Base-by-base conservation (phyloP, 2,329 filamentous ascomycete species). In the Emmonsiellopsis sp. region DNA sequence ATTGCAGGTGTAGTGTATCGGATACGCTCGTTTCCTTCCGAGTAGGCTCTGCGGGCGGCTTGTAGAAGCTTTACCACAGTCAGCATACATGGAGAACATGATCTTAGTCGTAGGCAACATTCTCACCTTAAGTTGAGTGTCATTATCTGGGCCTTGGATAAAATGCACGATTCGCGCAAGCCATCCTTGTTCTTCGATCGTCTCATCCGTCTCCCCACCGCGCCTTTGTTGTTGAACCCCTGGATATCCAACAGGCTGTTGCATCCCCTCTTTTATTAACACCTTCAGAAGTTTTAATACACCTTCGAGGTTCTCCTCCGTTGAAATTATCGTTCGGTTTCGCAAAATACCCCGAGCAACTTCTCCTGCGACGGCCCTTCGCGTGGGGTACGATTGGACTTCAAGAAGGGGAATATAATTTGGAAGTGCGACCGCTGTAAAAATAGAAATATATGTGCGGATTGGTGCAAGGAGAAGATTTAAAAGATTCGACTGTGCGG, bases 171-270 rank as follows among this genome's bases (percentile, higher is more conserved):
- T 85, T 61, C 93, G 82, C 37, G 93, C 93, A 52, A 98, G 78
- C 90, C 90, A 96, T 50, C 93, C 93, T 75, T 98, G 93, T 72
- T 98, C 93, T 71, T 98, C 92, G 64, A 97, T 84, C 0, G 92
- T 97, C 74, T 98, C 94, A 57, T 98, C 93, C 0, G 93, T 97
- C 74, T 98, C 94, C 46, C 81, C 76, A 17, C 82, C 81, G 57
- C 89, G 84, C 58, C 88, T 79, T 64, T 92, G 87, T 11, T 77
- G 72, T 5, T 86, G 82, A 40, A 86, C 83, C 3, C 88, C 88
- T 0, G 91, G 85, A 62, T 96, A 96, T 33, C 88, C 88, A 46
- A 83, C 80, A n/a, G 88, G 83, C 52, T 85, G 77, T 63, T 95
- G 91, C 11, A 87, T 85, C 10, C 92, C 91, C 72, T 98, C 93